Percentiles rank a stretch among this genome's conserved stretches.
Evolutionary conservation across 257 asterid species (phyloP).

Genomic region (Scutellaria barbata): DNA sequence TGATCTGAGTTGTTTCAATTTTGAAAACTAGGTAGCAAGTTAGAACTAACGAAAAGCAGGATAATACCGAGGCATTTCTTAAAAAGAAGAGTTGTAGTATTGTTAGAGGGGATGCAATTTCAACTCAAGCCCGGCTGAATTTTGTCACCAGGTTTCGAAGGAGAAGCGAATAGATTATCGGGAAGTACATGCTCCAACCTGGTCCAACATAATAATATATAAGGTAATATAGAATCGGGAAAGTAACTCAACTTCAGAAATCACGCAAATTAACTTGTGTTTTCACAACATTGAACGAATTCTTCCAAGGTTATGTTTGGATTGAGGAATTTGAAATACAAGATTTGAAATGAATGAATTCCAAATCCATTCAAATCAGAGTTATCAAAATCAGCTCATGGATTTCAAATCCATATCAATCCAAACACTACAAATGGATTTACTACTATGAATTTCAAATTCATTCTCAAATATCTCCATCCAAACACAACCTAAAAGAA

Average conservation of each 20-base stretch:
- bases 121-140: slow-evolving; percentile 37
- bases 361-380: too few relatives aligned
- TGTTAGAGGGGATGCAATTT: slow-evolving; percentile 51
- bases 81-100: slow-evolving; percentile 51
- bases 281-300: neutral
- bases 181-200: slow-evolving; percentile 78
- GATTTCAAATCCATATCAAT: too few relatives aligned
- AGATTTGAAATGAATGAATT: too few relatives aligned
- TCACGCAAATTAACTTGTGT: neutral
- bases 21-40: neutral
- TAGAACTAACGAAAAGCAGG: neutral
- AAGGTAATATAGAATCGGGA: neutral
- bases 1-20: neutral
- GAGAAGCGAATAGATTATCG: slow-evolving; percentile 77
- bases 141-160: slow-evolving; percentile 61
- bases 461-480: neutral
- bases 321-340: too few relatives aligned
- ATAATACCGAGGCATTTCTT: slow-evolving; percentile 68
- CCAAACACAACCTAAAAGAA: slow-evolving; percentile 36
- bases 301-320: too few relatives aligned
- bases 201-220: slow-evolving; percentile 34
- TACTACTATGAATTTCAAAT: neutral
- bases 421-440: neutral
- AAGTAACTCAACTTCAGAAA: neutral
- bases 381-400: too few relatives aligned